These are phyloP conservation scores for Melanomma pulvis-pyrius DNA, from an alignment of 495 filamentous ascomycete genomes.

Conservation along the genomic window DNA sequence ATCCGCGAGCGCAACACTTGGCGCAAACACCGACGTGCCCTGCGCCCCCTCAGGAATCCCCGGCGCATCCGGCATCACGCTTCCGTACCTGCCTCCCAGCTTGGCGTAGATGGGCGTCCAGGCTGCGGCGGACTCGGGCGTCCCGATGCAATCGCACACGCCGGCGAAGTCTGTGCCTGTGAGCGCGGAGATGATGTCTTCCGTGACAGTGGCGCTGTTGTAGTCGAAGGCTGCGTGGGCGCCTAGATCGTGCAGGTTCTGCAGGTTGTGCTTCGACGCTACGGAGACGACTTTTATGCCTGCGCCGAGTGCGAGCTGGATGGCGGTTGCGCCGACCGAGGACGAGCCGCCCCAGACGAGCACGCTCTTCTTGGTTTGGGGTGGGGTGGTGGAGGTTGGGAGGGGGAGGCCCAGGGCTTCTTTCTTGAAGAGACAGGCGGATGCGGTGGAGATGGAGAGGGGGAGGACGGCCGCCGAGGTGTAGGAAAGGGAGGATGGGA, in stretches of 20 bases:
- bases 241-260: constrained; percentile 56
- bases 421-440: constrained; percentile 53
- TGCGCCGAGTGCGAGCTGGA: constrained; percentile 62
- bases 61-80: constrained; percentile 27
- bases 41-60: constrained; percentile 39
- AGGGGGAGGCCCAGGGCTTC: constrained; percentile 48
- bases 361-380: constrained; percentile 47
- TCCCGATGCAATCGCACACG: constrained; percentile 43
- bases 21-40: constrained; percentile 35
- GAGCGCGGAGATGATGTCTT: constrained; percentile 45
- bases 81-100: constrained; percentile 38
- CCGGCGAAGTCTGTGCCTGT: constrained; percentile 41
- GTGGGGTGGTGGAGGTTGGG: constrained; percentile 42
- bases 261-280: constrained; percentile 57
- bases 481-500: constrained; percentile 55
- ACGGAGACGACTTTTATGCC: constrained; percentile 64
- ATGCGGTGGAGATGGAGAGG: constrained; percentile 58
- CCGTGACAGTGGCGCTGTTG: constrained; percentile 43
- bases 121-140: constrained; percentile 11
- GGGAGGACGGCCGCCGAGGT: constrained; percentile 56
- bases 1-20: constrained; percentile 30
- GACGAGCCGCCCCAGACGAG: constrained; percentile 65
- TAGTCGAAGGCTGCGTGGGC: constrained; percentile 65
- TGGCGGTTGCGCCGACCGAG: constrained; percentile 62
- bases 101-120: constrained; percentile 40